These are phyloP conservation scores for Emmonsiellopsis sp. DNA, from an alignment of 2,329 filamentous ascomycete species.

Conservation along the genomic window DNA sequence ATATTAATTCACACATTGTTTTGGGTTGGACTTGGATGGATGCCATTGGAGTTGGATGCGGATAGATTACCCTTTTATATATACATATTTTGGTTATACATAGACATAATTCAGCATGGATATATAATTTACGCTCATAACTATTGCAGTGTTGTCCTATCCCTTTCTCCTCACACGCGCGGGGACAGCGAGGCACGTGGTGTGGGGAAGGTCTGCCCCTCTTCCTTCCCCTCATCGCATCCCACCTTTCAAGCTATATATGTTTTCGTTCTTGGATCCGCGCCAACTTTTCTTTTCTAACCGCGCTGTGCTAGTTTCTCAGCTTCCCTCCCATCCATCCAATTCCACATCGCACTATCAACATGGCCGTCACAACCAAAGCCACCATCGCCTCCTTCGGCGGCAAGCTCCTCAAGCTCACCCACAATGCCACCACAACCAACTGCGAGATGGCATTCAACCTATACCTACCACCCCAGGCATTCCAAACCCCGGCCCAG, in stretches of 20 bases:
- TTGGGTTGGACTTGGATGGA: neutral
- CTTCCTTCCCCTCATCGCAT: too few species aligned
- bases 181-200: too few species aligned
- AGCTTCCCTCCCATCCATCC: neutral
- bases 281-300: neutral
- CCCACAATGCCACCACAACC: conserved; percentile 69
- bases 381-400: conserved; percentile 85
- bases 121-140: too few species aligned
- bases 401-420: conserved; percentile 88
- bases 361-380: conserved; percentile 80
- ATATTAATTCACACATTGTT: neutral
- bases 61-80: conserved; percentile 2
- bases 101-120: too few species aligned
- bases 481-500: conserved; percentile 40
- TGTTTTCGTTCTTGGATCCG: neutral
- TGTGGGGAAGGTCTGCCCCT: too few species aligned
- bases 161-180: too few species aligned
- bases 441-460: conserved; percentile 87
- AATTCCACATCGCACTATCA: neutral
- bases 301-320: too few species aligned
- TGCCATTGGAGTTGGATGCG: neutral
- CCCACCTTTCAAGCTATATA: neutral
- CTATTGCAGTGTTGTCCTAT: too few species aligned
- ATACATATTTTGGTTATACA: too few species aligned
- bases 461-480: conserved; percentile 75